Evolutionary conservation across 164 flowering plant species (phyloP).

Genomic region (Euptelea pleiosperma): DNA sequence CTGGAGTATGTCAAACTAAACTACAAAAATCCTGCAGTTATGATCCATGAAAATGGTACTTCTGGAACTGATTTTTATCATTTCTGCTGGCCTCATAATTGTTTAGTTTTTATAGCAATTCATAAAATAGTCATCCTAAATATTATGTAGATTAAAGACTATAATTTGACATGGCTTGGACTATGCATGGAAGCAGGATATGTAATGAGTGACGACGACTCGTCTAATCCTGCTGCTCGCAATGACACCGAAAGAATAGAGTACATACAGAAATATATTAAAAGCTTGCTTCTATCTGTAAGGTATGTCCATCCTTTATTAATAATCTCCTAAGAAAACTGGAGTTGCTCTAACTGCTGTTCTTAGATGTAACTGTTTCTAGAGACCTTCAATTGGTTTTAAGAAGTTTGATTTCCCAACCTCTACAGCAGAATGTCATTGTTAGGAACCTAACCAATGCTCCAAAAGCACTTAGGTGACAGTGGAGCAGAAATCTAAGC

Average conservation of each 20-base stretch:
- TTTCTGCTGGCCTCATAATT: too few species aligned
- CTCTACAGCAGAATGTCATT: too few species aligned
- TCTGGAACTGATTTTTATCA: background rate
- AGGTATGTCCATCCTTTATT: too few species aligned
- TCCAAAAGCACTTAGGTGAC: too few species aligned
- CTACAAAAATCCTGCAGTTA: conserved; percentile 10
- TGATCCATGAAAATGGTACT: conserved; percentile 15
- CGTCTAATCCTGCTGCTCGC: background rate
- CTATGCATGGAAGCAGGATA: background rate
- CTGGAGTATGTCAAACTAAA: conserved; percentile 10
- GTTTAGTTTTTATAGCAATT: background rate
- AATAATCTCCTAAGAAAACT: too few species aligned
- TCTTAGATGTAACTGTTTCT: too few species aligned
- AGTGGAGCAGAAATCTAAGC: too few species aligned
- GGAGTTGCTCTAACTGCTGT: too few species aligned
- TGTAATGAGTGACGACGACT: background rate
- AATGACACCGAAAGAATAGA: conserved; percentile 4
- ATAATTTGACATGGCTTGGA: background rate
- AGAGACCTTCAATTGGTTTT: too few species aligned
- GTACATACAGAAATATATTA: background rate
- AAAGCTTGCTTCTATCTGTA: conserved; percentile 5
- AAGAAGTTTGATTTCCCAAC: too few species aligned
- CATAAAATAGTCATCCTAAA: background rate
- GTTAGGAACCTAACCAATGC: too few species aligned
- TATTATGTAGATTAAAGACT: background rate